Evolutionary conservation across 352 stramenopile species (phyloP).

Genomic region (Pythium biforme): DNA sequence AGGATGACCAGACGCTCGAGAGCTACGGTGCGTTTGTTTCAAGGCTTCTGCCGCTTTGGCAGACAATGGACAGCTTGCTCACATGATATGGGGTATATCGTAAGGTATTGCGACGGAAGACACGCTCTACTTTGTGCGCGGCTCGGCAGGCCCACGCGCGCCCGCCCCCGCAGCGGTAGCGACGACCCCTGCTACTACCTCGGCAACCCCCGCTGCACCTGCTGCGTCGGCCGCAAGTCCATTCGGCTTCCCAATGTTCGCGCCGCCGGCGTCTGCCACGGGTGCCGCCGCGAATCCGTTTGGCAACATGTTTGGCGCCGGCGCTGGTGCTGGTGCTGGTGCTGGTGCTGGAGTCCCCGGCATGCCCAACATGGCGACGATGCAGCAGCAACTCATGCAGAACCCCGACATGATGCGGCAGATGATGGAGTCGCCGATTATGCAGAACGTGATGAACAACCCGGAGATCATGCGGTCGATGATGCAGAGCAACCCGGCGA

Average conservation of each 20-base stretch:
- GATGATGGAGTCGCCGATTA: constrained; percentile 89
- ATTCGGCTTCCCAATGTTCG: constrained; percentile 56
- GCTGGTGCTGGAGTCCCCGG: constrained; percentile 35
- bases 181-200: constrained; percentile 20
- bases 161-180: constrained; percentile 26
- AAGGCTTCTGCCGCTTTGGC: too few relatives aligned
- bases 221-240: constrained; percentile 33
- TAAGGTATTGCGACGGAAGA: constrained; percentile 73
- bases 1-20: constrained; percentile 82
- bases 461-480: constrained; percentile 95
- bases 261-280: constrained; percentile 24
- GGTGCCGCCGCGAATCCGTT: constrained; percentile 50
- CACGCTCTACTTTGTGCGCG: constrained; percentile 86
- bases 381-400: constrained; percentile 88
- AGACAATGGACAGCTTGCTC: too few relatives aligned
- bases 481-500: constrained; percentile 96
- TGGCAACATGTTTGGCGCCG: constrained; percentile 43
- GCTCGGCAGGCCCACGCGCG: constrained; percentile 39
- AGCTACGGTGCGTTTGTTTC: too few relatives aligned
- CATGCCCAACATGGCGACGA: constrained; percentile 63
- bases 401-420: constrained; percentile 88
- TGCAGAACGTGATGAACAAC: constrained; percentile 94
- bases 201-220: constrained; percentile 1
- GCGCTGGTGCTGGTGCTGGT: constrained; percentile 17
- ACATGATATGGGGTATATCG: background rate